Conservation (phyloP, 2,329 filamentous ascomycete genomes). For the Hymenoscyphus scutula region DNA sequence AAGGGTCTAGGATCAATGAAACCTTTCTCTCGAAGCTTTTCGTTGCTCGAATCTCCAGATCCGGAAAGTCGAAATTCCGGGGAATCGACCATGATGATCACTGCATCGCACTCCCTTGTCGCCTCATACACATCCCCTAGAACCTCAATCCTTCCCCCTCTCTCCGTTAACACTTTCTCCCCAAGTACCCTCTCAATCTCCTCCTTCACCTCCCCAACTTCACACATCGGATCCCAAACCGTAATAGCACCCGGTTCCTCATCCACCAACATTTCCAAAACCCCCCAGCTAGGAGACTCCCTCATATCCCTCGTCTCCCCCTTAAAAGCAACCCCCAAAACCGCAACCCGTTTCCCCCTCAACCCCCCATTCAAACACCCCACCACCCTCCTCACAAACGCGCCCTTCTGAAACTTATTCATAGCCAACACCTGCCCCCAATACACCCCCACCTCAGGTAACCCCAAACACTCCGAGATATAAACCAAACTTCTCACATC, state of each 20-base stretch:
- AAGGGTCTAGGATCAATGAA: conserved; percentile 28
- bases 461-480: conserved; percentile 65
- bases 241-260: conserved; percentile 63
- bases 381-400: conserved; percentile 66
- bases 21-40: not conserved
- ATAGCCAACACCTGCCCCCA: conserved; percentile 73
- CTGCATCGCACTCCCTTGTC: conserved; percentile 45
- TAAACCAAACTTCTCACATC: conserved; percentile 74
- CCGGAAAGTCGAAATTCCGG: conserved; percentile 46
- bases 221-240: conserved; percentile 62
- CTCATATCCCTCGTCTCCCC: conserved; percentile 75
- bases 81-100: conserved; percentile 52
- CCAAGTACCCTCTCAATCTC: conserved; percentile 39
- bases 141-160: conserved; percentile 40
- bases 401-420: conserved; percentile 71
- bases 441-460: conserved; percentile 71
- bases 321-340: conserved; percentile 78
- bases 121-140: conserved; percentile 44
- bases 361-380: conserved; percentile 67
- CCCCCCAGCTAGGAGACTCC: conserved; percentile 66
- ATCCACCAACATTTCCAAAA: conserved; percentile 63
- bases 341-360: conserved; percentile 65
- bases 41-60: not conserved
- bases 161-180: conserved; percentile 32
- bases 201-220: conserved; percentile 39